Conservation (phyloP, 1,284 basidiomycete genomes). For the Phenoliferia sp. region DNA sequence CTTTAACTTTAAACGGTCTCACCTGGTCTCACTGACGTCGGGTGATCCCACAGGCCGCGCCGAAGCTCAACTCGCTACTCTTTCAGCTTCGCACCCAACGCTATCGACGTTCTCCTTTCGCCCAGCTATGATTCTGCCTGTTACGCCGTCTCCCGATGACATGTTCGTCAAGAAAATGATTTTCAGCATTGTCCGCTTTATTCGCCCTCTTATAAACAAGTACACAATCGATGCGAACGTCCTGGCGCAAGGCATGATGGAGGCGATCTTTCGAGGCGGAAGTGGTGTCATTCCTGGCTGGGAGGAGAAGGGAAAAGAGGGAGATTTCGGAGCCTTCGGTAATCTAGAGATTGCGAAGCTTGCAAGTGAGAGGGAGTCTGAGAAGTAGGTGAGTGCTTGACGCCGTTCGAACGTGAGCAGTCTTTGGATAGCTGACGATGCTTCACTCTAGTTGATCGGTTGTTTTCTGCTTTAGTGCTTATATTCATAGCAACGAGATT, state of each 20-base stretch:
- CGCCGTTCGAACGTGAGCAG: too few species aligned
- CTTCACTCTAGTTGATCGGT: too few species aligned
- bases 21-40: neutral
- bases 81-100: neutral
- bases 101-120: constrained; percentile 22
- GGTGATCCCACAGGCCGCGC: neutral
- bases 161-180: neutral
- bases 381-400: neutral
- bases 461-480: too few species aligned
- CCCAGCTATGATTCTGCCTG: constrained; percentile 13
- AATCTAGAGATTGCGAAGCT: constrained; percentile 18
- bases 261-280: constrained; percentile 6
- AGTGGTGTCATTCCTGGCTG: constrained; percentile 7
- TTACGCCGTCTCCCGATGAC: constrained; percentile 2
- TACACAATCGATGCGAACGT: constrained; percentile 1
- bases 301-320: constrained; percentile 15
- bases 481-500: too few species aligned
- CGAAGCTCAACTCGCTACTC: neutral
- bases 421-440: too few species aligned
- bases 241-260: constrained; percentile 13
- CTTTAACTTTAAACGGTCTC: neutral
- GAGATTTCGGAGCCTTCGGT: constrained; percentile 13
- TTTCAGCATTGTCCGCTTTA: neutral
- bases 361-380: neutral
- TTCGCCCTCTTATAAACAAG: neutral